These are phyloP conservation scores for Elongisporangium anandrum DNA, from an alignment of 352 stramenopile genomes.

Conservation along the genomic window DNA sequence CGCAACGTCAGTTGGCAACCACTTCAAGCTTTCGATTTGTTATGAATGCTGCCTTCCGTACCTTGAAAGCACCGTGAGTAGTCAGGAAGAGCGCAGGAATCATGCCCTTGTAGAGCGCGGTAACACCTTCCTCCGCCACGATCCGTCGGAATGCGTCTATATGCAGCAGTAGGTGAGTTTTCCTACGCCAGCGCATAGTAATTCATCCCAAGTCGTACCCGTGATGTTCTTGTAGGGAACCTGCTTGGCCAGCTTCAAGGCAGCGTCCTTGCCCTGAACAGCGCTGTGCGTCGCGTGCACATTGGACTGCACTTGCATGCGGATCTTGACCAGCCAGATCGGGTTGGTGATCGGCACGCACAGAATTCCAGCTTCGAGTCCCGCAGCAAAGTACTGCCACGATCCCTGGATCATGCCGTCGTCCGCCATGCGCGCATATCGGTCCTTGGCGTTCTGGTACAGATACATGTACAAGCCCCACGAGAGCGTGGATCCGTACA, in stretches of 20 bases:
- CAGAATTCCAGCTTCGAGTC: conserved; percentile 75
- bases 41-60: conserved; percentile 8
- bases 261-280: conserved; percentile 44
- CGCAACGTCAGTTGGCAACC: neutral
- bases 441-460: conserved; percentile 95
- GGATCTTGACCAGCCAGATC: conserved; percentile 98
- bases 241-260: conserved; percentile 46
- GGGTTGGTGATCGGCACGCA: conserved; percentile 98
- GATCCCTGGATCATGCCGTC: conserved; percentile 67
- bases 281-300: conserved; percentile 32
- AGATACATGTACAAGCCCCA: conserved; percentile 99
- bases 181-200: neutral
- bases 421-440: conserved; percentile 69
- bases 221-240: conserved; percentile 64
- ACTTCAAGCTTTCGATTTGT: neutral
- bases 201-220: conserved; percentile 17
- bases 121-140: conserved; percentile 91
- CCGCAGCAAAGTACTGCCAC: conserved; percentile 82
- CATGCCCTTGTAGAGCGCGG: conserved; percentile 94
- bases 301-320: conserved; percentile 91
- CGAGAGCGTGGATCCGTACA: conserved; percentile 93
- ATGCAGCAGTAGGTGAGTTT: conserved; percentile 1
- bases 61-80: conserved; percentile 96
- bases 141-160: conserved; percentile 92
- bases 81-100: conserved; percentile 95